Evolutionary conservation across 768 basidiomycete genomes (phyloP), one percentile per base, ranked within the genome.

Genomic region (Collybia nuda): DNA sequence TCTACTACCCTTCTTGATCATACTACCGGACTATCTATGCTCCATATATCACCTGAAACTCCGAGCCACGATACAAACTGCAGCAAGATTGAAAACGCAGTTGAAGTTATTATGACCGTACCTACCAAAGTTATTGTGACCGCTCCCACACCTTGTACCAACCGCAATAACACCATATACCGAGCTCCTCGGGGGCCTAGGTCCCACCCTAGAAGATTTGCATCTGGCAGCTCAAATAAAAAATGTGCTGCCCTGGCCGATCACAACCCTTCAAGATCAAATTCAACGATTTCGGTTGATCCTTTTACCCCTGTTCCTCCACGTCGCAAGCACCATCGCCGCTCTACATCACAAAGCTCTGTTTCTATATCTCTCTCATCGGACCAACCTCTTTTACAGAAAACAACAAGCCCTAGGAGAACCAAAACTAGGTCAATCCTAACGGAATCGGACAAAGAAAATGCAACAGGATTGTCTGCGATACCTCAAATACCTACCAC

Each of bases 61-160:
- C 26, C 36, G 9, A 38, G 6, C 35, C 21, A 28, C 44, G 2
- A 35, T 43, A 28, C 40, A 50, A 50, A 55, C 36, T 49, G 52
- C 15, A 46, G 55, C 23, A 45, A 54, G 12, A 62, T 65, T 21
- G 53, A 41, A 28, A 68, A 72, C 47, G 66, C 73, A 44, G 67
- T 75, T 42, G 69, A 71, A 26, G 69, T 77, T 24, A 59, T 79
- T 15, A 72, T 78, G 69, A 71, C 68, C 37, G 75, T 70, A 0
- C 78, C 77, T 2, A 79, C 78, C 18, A 77, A 69, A 52, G 78
- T 80, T 15, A 78, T 79, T 29, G 73, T 79, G 7, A 81, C 78
- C 4, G 78, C 78, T 6, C 76, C 79, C n/a, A 80, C 79, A 0
- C 79, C 78, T 15, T 72, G 69, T 6, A 61, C 60, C 26, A 67